These are phyloP conservation scores for Ceratobasidium sp. DNA, from an alignment of 1,284 basidiomycete genomes.

Conservation along the genomic window DNA sequence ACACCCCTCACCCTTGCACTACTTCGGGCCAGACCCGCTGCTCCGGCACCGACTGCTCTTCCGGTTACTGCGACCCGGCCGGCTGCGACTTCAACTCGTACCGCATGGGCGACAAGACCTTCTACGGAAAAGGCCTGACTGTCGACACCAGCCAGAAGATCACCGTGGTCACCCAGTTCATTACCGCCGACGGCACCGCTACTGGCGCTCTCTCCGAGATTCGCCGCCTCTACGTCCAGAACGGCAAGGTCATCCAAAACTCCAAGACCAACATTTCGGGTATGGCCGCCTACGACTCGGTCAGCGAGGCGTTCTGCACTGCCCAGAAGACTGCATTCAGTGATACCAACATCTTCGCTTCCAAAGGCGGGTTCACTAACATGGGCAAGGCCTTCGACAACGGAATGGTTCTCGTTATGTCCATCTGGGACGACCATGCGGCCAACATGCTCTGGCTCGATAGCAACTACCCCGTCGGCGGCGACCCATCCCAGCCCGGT, in stretches of 20 bases:
- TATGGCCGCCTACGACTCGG: conserved; percentile 45
- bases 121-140: too few relatives aligned
- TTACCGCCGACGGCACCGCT: conserved; percentile 56
- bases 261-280: conserved; percentile 50
- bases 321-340: conserved; percentile 53
- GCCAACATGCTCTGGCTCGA: conserved; percentile 51
- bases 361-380: conserved; percentile 54
- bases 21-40: too few relatives aligned
- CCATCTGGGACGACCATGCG: too few relatives aligned
- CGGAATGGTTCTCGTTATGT: too few relatives aligned
- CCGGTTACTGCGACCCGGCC: too few relatives aligned
- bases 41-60: too few relatives aligned
- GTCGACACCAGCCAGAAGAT: conserved; percentile 58
- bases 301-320: conserved; percentile 51
- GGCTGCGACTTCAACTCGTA: conserved; percentile 25
- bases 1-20: too few relatives aligned
- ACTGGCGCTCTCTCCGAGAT: conserved; percentile 58
- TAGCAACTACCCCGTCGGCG: not conserved
- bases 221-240: conserved; percentile 58
- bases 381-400: conserved; percentile 58
- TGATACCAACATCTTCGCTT: conserved; percentile 56
- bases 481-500: conserved; percentile 49
- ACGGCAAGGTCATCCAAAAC: conserved; percentile 61
- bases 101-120: too few relatives aligned
- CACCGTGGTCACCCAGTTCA: conserved; percentile 64